These are phyloP conservation scores for Penicillium nucicola DNA, from an alignment of 495 filamentous ascomycete genomes.

Conservation along the genomic window DNA sequence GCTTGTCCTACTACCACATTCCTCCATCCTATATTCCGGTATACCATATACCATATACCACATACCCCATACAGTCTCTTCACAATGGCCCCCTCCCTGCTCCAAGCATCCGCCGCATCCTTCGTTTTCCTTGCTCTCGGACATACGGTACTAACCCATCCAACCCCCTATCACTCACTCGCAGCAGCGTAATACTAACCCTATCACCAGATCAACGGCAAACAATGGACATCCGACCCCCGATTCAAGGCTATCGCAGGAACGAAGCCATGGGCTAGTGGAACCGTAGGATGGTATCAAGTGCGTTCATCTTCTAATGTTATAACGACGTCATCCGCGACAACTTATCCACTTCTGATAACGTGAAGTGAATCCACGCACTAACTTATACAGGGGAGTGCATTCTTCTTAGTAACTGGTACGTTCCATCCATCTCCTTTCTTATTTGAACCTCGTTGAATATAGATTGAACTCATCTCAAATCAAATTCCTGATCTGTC, in stretches of 20 bases:
- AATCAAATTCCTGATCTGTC: too few relatives aligned
- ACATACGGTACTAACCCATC: slow-evolving; percentile 21
- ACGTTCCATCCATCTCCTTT: not conserved
- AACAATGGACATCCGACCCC: slow-evolving; percentile 27
- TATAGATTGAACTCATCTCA: too few relatives aligned
- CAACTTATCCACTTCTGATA: too few relatives aligned
- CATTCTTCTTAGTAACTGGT: slow-evolving; percentile 26
- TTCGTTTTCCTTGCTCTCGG: slow-evolving; percentile 22
- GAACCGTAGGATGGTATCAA: slow-evolving; percentile 32
- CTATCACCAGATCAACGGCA: slow-evolving; percentile 11
- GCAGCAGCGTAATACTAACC: not conserved
- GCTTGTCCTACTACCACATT: too few relatives aligned
- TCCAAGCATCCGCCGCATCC: slow-evolving; percentile 21
- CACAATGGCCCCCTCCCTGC: slow-evolving; percentile 16
- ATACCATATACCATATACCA: not conserved
- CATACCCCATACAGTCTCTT: not conserved
- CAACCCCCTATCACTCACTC: not conserved
- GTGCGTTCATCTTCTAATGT: slow-evolving; percentile 1
- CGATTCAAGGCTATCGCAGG: slow-evolving; percentile 20
- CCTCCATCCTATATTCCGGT: too few relatives aligned
- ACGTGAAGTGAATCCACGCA: too few relatives aligned
- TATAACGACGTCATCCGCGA: too few relatives aligned
- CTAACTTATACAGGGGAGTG: slow-evolving; percentile 19
- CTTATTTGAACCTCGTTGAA: too few relatives aligned
- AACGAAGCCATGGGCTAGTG: slow-evolving; percentile 24